phyloP scores from a whole-genome alignment of 352 stramenopile genomes.

The Phytophthora crassamura region DNA sequence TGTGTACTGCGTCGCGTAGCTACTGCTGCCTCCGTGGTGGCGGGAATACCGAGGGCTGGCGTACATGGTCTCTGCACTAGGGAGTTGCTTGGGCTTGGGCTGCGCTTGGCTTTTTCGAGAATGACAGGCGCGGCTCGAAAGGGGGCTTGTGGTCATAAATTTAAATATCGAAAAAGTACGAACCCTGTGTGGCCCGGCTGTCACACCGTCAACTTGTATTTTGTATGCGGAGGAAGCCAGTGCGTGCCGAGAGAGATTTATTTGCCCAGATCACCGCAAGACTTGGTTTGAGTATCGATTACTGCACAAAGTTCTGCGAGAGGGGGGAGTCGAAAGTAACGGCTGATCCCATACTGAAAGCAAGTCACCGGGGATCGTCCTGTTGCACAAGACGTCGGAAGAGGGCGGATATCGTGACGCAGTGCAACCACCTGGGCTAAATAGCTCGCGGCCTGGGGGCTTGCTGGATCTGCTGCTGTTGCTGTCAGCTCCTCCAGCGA shows the following conservation, averaged over 20 bases:
- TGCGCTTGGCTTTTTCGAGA: conserved; percentile 45
- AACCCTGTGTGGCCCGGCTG: background rate
- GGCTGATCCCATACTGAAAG: conserved; percentile 14
- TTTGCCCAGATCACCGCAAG: conserved; percentile 23
- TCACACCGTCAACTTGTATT: background rate
- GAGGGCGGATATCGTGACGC: conserved; percentile 29
- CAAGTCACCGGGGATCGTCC: conserved; percentile 23
- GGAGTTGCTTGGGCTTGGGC: conserved; percentile 19
- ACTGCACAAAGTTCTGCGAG: conserved; percentile 10
- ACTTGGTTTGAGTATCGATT: conserved; percentile 19
- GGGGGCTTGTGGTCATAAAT: background rate
- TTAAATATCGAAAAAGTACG: conserved; percentile 17
- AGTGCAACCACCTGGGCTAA: conserved; percentile 23
- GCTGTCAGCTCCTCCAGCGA: conserved; percentile 1
- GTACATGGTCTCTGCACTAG: conserved; percentile 37
- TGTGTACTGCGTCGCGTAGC: conserved; percentile 33
- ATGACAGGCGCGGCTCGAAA: conserved; percentile 25
- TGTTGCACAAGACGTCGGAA: conserved; percentile 41
- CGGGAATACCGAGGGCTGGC: conserved; percentile 47
- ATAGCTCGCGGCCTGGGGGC: too few species aligned
- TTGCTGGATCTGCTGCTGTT: background rate
- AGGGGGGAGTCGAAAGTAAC: conserved; percentile 10
- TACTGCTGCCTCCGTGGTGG: conserved; percentile 33
- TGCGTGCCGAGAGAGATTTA: conserved; percentile 21
- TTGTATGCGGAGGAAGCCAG: conserved; percentile 32